Conservation (phyloP, 345 rosid species). For the Ceriops zippeliana region DNA sequence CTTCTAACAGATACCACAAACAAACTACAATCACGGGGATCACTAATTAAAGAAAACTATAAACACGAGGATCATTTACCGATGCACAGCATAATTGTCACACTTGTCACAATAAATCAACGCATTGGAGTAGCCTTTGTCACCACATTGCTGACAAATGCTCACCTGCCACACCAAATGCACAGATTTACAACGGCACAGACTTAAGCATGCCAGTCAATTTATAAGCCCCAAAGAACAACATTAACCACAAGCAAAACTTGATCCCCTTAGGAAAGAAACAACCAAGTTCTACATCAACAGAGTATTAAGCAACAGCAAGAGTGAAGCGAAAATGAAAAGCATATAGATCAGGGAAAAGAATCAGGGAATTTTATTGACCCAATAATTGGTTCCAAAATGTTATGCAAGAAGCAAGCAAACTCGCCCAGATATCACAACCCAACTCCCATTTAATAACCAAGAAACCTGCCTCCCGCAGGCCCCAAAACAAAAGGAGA, state of each 20-base stretch:
- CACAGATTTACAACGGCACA: not conserved
- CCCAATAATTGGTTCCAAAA: too few relatives aligned
- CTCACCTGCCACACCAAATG: conserved; percentile 34
- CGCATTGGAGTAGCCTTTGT: conserved; percentile 41
- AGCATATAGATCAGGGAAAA: too few relatives aligned
- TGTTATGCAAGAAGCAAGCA: too few relatives aligned
- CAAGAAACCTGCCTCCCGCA: too few relatives aligned
- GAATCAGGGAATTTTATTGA: too few relatives aligned
- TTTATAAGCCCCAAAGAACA: not conserved
- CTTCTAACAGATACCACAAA: too few relatives aligned
- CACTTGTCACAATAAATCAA: conserved; percentile 45
- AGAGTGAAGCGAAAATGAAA: too few relatives aligned
- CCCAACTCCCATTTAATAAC: too few relatives aligned
- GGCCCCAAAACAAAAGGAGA: too few relatives aligned
- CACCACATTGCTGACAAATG: conserved; percentile 54
- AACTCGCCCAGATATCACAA: too few relatives aligned
- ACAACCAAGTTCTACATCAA: not conserved
- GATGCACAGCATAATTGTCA: conserved; percentile 38
- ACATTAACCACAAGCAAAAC: not conserved
- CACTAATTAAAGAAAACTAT: not conserved
- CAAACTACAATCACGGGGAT: too few relatives aligned
- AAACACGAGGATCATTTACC: conserved; percentile 24
- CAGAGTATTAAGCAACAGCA: not conserved
- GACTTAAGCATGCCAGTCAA: not conserved
- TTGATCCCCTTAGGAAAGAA: not conserved